Evolutionary conservation across 192 early-diverging fungal species (phyloP).

Genomic region (Coemansia asiatica): DNA sequence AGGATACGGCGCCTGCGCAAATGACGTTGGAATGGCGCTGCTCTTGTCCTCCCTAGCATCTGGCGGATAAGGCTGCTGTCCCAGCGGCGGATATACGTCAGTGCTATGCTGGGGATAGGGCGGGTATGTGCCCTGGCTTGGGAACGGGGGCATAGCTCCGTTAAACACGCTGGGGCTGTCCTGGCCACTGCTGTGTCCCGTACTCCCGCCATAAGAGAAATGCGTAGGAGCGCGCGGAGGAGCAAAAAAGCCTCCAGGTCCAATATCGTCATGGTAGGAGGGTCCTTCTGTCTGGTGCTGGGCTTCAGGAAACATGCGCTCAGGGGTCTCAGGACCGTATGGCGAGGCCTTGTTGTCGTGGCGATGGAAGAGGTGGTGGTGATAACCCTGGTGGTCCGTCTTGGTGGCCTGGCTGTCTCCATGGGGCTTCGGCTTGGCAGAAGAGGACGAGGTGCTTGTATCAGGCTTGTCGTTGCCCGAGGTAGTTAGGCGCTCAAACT

Average conservation of each 20-base stretch:
- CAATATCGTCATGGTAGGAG: slow-evolving; percentile 13
- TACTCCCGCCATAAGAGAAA: slow-evolving; percentile 3
- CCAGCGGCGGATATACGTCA: slow-evolving; percentile 19
- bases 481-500: slow-evolving; percentile 36
- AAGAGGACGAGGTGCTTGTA: not conserved
- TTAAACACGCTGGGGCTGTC: not conserved
- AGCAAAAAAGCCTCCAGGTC: slow-evolving; percentile 32
- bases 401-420: slow-evolving; percentile 4
- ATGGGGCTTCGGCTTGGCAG: not conserved
- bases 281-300: not conserved
- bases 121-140: slow-evolving; percentile 15
- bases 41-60: not conserved
- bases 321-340: not conserved
- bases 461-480: slow-evolving; percentile 11
- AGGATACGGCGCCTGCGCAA: slow-evolving; percentile 12
- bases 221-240: slow-evolving; percentile 7
- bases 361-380: not conserved
- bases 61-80: slow-evolving; percentile 22
- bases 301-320: slow-evolving; percentile 3
- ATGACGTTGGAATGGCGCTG: not conserved
- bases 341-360: not conserved
- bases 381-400: not conserved
- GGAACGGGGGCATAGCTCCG: not conserved
- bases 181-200: not conserved
- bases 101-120: slow-evolving; percentile 15